These are phyloP conservation scores for Lentinula detonsa DNA, from an alignment of 768 basidiomycete genomes.

Conservation along the genomic window DNA sequence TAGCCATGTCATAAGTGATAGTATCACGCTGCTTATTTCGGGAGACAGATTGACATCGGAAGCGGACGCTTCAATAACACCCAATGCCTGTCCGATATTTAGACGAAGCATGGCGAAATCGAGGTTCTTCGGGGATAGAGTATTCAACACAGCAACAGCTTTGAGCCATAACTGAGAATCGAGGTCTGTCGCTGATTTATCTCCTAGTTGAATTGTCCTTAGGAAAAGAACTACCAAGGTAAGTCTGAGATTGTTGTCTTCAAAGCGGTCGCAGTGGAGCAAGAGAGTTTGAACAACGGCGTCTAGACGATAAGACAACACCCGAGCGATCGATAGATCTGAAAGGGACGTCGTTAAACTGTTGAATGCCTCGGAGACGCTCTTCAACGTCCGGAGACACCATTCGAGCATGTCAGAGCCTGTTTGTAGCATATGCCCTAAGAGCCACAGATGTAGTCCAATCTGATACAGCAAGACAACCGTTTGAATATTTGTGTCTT, in stretches of 20 bases:
- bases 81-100: conserved; percentile 29
- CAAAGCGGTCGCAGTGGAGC: conserved; percentile 10
- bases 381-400: conserved; percentile 36
- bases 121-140: conserved; percentile 8
- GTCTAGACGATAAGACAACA: conserved; percentile 39
- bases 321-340: conserved; percentile 39
- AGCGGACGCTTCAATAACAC: conserved; percentile 19
- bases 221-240: conserved; percentile 25
- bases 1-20: conserved; percentile 55
- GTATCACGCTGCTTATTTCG: conserved; percentile 29
- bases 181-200: neutral
- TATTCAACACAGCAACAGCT: conserved; percentile 8
- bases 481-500: conserved; percentile 20
- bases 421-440: conserved; percentile 36
- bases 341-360: conserved; percentile 36
- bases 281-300: conserved; percentile 30
- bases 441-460: conserved; percentile 41
- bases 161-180: neutral
- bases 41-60: conserved; percentile 23
- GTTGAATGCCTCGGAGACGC: conserved; percentile 34
- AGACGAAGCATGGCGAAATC: conserved; percentile 14
- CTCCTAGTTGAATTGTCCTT: conserved; percentile 16
- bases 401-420: conserved; percentile 34
- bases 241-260: conserved; percentile 25
- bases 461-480: conserved; percentile 42